Conservation (phyloP, 179 eudicot species). For the Spinacia oleracea region DNA sequence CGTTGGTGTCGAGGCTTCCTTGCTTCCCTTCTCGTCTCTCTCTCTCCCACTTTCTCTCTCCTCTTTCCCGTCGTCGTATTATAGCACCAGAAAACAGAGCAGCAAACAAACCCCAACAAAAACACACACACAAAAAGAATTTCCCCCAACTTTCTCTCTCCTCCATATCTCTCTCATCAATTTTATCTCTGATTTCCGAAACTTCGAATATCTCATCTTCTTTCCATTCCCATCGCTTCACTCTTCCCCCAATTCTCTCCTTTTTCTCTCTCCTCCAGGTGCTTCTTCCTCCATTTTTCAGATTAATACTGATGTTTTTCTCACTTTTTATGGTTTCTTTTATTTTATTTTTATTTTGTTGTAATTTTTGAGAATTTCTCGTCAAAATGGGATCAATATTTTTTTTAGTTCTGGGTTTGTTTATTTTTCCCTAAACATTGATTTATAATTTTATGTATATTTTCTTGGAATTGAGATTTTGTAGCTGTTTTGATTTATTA, state of each 20-base stretch:
- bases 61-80: slow-evolving; percentile 8
- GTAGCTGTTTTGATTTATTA: neutral
- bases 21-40: neutral
- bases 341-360: neutral
- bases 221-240: neutral
- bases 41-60: neutral
- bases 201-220: neutral
- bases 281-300: neutral
- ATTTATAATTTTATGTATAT: neutral
- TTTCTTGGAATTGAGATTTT: neutral
- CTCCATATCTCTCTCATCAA: neutral
- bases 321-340: neutral
- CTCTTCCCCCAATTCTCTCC: neutral
- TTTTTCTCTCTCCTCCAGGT: neutral
- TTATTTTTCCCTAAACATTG: neutral
- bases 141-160: neutral
- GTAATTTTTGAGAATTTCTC: neutral
- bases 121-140: slow-evolving; percentile 9
- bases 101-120: slow-evolving; percentile 4
- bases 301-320: neutral
- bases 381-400: neutral
- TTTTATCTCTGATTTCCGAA: neutral
- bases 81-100: neutral
- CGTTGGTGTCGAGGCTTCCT: slow-evolving; percentile 19
- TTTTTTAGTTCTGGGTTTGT: neutral